Evolutionary conservation across 2,329 filamentous ascomycete species (phyloP).

Genomic region (Aspergillus puulaauensis): DNA sequence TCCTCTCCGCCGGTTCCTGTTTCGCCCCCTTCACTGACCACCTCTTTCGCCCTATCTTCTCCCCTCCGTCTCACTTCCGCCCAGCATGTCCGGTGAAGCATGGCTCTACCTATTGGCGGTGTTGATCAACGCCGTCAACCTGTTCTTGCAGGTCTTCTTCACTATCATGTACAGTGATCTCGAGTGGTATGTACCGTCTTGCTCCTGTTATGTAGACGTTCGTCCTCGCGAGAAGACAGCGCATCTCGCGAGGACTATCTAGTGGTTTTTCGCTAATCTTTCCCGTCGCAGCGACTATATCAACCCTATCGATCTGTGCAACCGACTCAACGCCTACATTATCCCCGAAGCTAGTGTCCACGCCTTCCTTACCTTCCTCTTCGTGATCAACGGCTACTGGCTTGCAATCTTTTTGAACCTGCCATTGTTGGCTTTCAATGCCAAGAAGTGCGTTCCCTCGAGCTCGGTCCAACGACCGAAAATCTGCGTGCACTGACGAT

Average conservation of each 20-base stretch:
- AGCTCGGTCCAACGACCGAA: background rate
- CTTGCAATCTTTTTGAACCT: constrained; percentile 87
- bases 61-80: constrained; percentile 12
- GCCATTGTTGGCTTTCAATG: constrained; percentile 88
- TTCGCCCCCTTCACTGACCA: constrained; percentile 2
- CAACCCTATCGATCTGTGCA: constrained; percentile 99
- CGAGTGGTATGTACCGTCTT: constrained; percentile 72
- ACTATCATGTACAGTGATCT: constrained; percentile 99
- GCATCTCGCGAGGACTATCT: constrained; percentile 19
- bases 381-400: constrained; percentile 99
- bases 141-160: constrained; percentile 99
- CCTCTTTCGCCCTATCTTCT: constrained; percentile 9
- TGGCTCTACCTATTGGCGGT: constrained; percentile 98
- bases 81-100: constrained; percentile 90
- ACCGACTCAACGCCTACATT: constrained; percentile 99
- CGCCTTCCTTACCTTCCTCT: constrained; percentile 90
- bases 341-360: constrained; percentile 97
- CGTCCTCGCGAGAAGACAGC: background rate
- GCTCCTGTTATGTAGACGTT: background rate
- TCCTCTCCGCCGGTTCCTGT: constrained; percentile 8
- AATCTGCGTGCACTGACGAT: background rate
- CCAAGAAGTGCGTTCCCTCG: constrained; percentile 79
- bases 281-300: constrained; percentile 79
- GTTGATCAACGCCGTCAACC: constrained; percentile 99
- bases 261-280: constrained; percentile 22